A percentile compares a stretch with the other conserved stretches of the same genome.
These are phyloP conservation scores for Ceratobasidium sp. DNA, from an alignment of 1,284 basidiomycete genomes.

Conservation along the genomic window DNA sequence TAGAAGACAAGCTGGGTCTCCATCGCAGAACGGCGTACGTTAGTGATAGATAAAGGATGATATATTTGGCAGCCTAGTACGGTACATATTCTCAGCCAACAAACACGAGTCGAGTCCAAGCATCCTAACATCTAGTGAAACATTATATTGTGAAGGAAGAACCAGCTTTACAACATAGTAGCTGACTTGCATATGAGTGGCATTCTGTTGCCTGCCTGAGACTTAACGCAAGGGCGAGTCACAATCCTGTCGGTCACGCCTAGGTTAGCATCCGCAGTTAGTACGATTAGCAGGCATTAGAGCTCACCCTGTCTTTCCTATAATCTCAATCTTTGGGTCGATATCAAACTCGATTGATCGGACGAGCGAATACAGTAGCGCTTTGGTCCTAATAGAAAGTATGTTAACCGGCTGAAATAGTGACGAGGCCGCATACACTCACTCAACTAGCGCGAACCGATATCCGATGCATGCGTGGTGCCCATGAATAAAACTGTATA, in stretches of 20 bases:
- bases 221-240: slow-evolving; percentile 40
- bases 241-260: slow-evolving; percentile 29
- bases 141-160: no score
- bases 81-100: no score
- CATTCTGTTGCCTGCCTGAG: slow-evolving; percentile 7
- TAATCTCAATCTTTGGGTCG: slow-evolving; percentile 32
- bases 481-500: slow-evolving; percentile 32
- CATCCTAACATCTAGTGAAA: no score
- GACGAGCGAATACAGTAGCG: slow-evolving; percentile 27
- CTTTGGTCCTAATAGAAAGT: slow-evolving; percentile 13
- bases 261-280: neutral
- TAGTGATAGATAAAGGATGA: no score
- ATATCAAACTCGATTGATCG: slow-evolving; percentile 38
- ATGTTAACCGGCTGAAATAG: neutral
- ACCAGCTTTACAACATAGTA: neutral
- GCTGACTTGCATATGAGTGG: slow-evolving; percentile 24
- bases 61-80: no score
- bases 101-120: no score
- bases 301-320: slow-evolving; percentile 32
- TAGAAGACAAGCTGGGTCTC: no score
- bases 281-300: neutral
- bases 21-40: no score
- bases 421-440: neutral
- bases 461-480: slow-evolving; percentile 47
- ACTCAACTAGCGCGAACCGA: slow-evolving; percentile 47